A percentile compares a stretch with the other conserved stretches of the same genome.
Conservation (phyloP, 2,329 filamentous ascomycete genomes). For the Pyrenochaeta sp. region DNA sequence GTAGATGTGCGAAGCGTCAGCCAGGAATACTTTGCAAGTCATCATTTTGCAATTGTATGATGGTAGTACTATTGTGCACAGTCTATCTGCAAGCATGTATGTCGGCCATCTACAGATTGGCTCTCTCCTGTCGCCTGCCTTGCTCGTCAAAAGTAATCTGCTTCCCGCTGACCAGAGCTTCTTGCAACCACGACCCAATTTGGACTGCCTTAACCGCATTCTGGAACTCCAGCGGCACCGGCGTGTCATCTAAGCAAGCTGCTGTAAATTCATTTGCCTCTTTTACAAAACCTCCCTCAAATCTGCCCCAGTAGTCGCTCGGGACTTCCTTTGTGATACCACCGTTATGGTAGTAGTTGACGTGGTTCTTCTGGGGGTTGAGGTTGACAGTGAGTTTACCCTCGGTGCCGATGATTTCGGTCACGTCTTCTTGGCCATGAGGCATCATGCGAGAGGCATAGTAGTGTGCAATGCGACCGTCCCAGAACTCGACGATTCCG, state of each 20-base stretch:
- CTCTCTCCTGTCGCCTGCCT: constrained; percentile 25
- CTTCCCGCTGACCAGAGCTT: constrained; percentile 62
- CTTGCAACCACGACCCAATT: constrained; percentile 62
- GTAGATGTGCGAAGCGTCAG: constrained; percentile 52
- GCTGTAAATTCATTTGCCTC: constrained; percentile 53
- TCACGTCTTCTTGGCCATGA: constrained; percentile 55
- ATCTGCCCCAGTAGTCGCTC: constrained; percentile 51
- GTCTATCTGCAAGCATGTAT: too few relatives aligned
- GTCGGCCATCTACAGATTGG: constrained; percentile 17
- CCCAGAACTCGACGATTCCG: constrained; percentile 56
- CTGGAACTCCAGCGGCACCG: constrained; percentile 47
- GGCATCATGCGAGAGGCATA: constrained; percentile 55
- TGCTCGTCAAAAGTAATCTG: constrained; percentile 59
- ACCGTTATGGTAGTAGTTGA: constrained; percentile 41
- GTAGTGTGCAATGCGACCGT: constrained; percentile 56
- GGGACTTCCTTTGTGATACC: constrained; percentile 51
- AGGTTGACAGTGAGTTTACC: constrained; percentile 40
- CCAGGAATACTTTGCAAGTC: constrained; percentile 58
- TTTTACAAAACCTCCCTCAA: constrained; percentile 51
- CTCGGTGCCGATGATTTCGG: constrained; percentile 54
- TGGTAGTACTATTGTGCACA: too few relatives aligned
- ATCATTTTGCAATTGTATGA: constrained; percentile 63
- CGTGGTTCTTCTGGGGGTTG: constrained; percentile 42
- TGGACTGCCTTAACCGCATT: constrained; percentile 47
- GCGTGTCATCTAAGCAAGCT: constrained; percentile 46